These are phyloP conservation scores for Aspergillus phoenicis DNA, from an alignment of 2,329 filamentous ascomycete species.

Conservation along the genomic window DNA sequence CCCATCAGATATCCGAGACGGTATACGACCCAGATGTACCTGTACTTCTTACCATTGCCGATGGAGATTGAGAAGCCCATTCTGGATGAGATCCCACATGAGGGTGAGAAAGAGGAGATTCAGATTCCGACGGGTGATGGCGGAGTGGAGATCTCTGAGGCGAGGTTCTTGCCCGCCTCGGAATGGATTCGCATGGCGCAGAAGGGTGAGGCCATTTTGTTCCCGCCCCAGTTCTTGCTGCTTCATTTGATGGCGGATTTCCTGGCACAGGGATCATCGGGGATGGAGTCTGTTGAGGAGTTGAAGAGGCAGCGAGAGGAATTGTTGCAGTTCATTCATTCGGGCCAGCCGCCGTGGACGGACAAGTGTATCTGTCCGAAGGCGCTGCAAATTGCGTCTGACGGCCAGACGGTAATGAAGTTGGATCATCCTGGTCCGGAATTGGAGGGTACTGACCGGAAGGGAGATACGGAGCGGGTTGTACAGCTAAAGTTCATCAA, in stretches of 20 bases:
- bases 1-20: slow-evolving; percentile 70
- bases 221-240: slow-evolving; percentile 79
- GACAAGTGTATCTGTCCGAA: slow-evolving; percentile 52
- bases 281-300: slow-evolving; percentile 26
- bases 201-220: slow-evolving; percentile 73
- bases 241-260: slow-evolving; percentile 55
- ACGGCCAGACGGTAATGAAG: slow-evolving; percentile 55
- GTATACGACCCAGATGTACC: slow-evolving; percentile 95
- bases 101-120: slow-evolving; percentile 58
- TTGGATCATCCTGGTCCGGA: slow-evolving; percentile 60
- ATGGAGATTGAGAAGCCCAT: slow-evolving; percentile 34
- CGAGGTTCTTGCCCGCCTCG: slow-evolving; percentile 70
- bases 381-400: slow-evolving; percentile 41
- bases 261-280: slow-evolving; percentile 44
- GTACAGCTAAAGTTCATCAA: slow-evolving; percentile 60
- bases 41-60: slow-evolving; percentile 79
- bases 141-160: slow-evolving; percentile 70
- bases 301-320: slow-evolving; percentile 44
- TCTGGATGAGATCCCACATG: slow-evolving; percentile 36
- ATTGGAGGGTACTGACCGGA: slow-evolving; percentile 51
- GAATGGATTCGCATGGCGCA: slow-evolving; percentile 70
- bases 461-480: slow-evolving; percentile 57
- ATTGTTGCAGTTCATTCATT: slow-evolving; percentile 53
- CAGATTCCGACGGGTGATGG: slow-evolving; percentile 73
- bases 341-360: slow-evolving; percentile 49